phyloP scores from a whole-genome alignment of 441 rosid species.

The Populus hybrid region DNA sequence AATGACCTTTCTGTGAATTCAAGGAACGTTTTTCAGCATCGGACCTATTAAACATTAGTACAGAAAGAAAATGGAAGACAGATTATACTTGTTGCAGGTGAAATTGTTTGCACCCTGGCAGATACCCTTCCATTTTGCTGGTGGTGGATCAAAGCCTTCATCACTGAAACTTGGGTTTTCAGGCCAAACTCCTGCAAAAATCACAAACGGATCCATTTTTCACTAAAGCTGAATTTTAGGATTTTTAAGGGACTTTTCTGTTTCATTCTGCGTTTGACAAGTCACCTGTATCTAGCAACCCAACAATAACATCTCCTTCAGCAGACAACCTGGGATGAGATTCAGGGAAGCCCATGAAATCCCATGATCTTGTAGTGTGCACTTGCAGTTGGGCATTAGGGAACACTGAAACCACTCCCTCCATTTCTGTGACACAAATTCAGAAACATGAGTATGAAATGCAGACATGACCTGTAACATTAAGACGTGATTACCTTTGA shows the following conservation, averaged over 20 bases:
- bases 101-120: slow-evolving; percentile 26
- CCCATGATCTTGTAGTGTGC: slow-evolving; percentile 27
- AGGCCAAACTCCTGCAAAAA: slow-evolving; percentile 6
- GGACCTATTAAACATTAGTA: too few species aligned
- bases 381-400: slow-evolving; percentile 8
- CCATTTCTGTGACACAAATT: slow-evolving; percentile 6
- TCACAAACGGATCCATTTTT: background rate
- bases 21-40: background rate
- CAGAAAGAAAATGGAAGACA: background rate
- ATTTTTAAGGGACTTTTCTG: background rate
- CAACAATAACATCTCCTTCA: slow-evolving; percentile 19
- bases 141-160: slow-evolving; percentile 21
- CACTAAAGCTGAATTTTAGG: slow-evolving; percentile 8
- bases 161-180: background rate
- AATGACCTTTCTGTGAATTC: slow-evolving; percentile 31
- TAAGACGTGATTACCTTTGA: slow-evolving; percentile 4
- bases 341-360: slow-evolving; percentile 16
- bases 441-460: background rate
- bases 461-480: background rate
- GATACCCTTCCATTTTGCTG: slow-evolving; percentile 30
- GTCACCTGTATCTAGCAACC: slow-evolving; percentile 22
- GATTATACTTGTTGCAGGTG: slow-evolving; percentile 38
- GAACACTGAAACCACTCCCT: slow-evolving; percentile 23
- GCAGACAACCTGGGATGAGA: background rate
- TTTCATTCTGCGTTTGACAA: background rate